Percentiles rank a stretch among this genome's conserved stretches.
These are phyloP conservation scores for Malus fusca DNA, from an alignment of 306 rosid genomes.

Conservation along the genomic window DNA sequence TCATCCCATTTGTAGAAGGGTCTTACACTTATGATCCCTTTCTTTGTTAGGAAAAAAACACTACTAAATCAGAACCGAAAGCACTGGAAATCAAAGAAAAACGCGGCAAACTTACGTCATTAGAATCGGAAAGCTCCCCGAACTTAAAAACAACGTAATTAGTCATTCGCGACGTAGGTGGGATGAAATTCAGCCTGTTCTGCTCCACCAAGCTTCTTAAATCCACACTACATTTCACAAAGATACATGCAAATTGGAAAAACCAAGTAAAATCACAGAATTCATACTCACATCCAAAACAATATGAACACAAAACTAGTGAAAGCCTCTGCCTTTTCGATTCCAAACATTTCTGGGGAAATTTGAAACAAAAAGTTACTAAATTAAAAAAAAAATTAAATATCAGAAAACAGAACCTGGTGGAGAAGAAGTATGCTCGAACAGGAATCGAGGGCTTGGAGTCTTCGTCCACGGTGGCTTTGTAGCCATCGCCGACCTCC, in stretches of 20 bases:
- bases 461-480: constrained; percentile 36
- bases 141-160: constrained; percentile 82
- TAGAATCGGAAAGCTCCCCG: constrained; percentile 46
- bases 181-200: constrained; percentile 75
- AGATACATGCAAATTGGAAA: neutral
- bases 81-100: neutral
- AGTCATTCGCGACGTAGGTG: constrained; percentile 86
- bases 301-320: neutral
- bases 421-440: constrained; percentile 78
- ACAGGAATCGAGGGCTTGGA: constrained; percentile 61
- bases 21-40: neutral
- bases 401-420: constrained; percentile 37
- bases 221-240: constrained; percentile 64
- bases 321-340: neutral
- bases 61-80: neutral
- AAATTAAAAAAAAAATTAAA: neutral
- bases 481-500: constrained; percentile 39
- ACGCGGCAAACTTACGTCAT: constrained; percentile 34
- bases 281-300: neutral
- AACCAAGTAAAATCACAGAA: neutral
- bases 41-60: neutral
- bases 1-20: neutral
- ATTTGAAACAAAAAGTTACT: neutral
- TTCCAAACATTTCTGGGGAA: neutral
- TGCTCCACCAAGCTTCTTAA: constrained; percentile 84